Evolutionary conservation across 805 yeast genomes (phyloP).

Genomic region (Deakozyma indianensis): DNA sequence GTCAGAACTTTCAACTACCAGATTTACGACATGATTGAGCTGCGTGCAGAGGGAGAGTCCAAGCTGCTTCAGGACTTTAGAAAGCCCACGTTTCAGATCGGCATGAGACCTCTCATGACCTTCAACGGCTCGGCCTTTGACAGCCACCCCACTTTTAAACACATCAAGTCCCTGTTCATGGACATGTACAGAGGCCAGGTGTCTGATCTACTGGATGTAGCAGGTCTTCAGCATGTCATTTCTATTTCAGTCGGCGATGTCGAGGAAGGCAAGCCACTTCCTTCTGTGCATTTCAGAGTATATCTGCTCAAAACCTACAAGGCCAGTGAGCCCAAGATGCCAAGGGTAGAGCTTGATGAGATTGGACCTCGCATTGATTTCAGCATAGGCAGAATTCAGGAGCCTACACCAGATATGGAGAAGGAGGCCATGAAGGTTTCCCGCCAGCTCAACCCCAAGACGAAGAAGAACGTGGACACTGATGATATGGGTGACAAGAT

Average conservation of each 20-base stretch:
- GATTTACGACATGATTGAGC: constrained; percentile 87
- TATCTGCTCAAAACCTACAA: constrained; percentile 69
- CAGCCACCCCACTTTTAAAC: constrained; percentile 71
- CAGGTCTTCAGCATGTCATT: constrained; percentile 86
- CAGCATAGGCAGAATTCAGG: constrained; percentile 72
- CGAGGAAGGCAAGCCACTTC: constrained; percentile 55
- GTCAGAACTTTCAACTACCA: constrained; percentile 81
- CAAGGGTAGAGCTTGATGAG: constrained; percentile 88
- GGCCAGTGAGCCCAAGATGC: constrained; percentile 60
- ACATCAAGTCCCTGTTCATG: constrained; percentile 72
- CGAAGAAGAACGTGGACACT: constrained; percentile 75
- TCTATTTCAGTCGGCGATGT: constrained; percentile 69
- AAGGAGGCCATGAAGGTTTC: constrained; percentile 78
- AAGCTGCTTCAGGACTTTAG: constrained; percentile 72
- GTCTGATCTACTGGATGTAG: constrained; percentile 75
- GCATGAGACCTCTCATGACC: constrained; percentile 85
- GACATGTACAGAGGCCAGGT: constrained; percentile 86
- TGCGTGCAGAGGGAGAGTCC: constrained; percentile 44
- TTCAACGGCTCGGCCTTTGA: constrained; percentile 91
- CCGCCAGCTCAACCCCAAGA: constrained; percentile 65
- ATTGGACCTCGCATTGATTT: constrained; percentile 94
- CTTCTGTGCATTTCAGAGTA: constrained; percentile 79
- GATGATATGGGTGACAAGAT: constrained; percentile 93
- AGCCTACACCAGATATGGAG: constrained; percentile 75
- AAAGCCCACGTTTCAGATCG: constrained; percentile 66